A percentile compares a stretch with the other conserved stretches of the same genome.
These are phyloP conservation scores for Rhododendron ferrugineum DNA, from an alignment of 148 eudicot species.

Conservation along the genomic window DNA sequence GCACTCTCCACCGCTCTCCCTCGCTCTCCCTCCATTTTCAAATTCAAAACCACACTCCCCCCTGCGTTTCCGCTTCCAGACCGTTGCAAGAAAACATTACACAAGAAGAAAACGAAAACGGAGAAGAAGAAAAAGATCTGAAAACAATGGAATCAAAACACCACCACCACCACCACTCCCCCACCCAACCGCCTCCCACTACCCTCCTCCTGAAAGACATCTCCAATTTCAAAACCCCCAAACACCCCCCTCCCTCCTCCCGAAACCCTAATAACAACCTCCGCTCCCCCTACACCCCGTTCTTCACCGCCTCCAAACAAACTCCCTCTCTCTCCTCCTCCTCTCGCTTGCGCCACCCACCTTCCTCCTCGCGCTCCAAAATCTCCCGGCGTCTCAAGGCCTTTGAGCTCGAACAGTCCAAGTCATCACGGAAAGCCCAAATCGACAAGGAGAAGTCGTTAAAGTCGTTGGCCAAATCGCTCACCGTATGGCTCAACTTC, in stretches of 20 bases:
- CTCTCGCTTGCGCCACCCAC: slow-evolving; percentile 16
- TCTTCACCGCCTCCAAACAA: slow-evolving; percentile 58
- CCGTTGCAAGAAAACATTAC: slow-evolving; percentile 2
- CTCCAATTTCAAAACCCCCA: slow-evolving; percentile 81
- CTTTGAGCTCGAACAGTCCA: slow-evolving; percentile 66
- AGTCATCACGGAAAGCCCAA: slow-evolving; percentile 60
- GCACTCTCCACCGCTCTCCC: not conserved
- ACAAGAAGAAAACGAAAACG: not conserved
- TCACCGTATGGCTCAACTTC: slow-evolving; percentile 86
- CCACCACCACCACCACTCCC: slow-evolving; percentile 13
- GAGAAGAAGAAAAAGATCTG: not conserved
- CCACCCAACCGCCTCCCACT: slow-evolving; percentile 29
- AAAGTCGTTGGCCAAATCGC: slow-evolving; percentile 59
- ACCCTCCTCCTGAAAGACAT: slow-evolving; percentile 60
- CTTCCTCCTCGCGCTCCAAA: slow-evolving; percentile 20
- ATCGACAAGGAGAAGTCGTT: slow-evolving; percentile 54
- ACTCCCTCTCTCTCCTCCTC: slow-evolving; percentile 42
- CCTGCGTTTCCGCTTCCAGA: not conserved
- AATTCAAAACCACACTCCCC: slow-evolving; percentile 8
- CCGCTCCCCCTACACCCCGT: slow-evolving; percentile 28
- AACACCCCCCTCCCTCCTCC: slow-evolving; percentile 13
- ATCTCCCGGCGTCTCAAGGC: slow-evolving; percentile 44
- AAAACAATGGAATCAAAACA: slow-evolving; percentile 22
- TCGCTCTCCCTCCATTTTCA: not conserved
- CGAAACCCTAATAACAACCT: slow-evolving; percentile 18